A percentile compares a stretch with the other conserved stretches of the same genome.
Conservation (phyloP, 805 yeast genomes). For the Lipomyces mesembrius region DNA sequence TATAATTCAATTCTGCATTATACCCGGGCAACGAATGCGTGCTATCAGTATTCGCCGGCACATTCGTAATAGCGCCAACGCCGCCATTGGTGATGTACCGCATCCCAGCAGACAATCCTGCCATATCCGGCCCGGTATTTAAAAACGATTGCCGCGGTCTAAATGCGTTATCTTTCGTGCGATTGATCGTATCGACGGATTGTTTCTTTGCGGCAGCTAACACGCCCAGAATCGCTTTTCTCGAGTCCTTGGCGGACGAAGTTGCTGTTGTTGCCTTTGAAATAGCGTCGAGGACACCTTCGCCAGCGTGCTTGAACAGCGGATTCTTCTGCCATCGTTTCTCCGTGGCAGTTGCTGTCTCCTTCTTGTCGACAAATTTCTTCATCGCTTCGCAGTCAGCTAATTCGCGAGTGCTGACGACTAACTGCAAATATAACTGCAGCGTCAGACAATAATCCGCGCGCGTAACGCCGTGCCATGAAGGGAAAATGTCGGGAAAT, state of each 20-base stretch:
- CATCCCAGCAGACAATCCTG: constrained; percentile 31
- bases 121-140: constrained; percentile 18
- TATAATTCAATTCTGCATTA: constrained; percentile 20
- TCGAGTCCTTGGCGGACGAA: constrained; percentile 24
- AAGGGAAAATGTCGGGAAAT: constrained; percentile 38
- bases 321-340: constrained; percentile 32
- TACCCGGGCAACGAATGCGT: constrained; percentile 21
- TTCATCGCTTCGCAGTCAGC: constrained; percentile 39
- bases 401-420: constrained; percentile 37
- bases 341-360: constrained; percentile 28
- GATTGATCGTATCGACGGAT: constrained; percentile 27
- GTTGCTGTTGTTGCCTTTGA: constrained; percentile 30
- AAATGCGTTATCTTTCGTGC: constrained; percentile 22
- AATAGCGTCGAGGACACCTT: constrained; percentile 35
- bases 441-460: constrained; percentile 33
- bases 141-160: constrained; percentile 21
- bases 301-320: constrained; percentile 33
- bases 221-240: constrained; percentile 32
- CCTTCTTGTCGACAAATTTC: constrained; percentile 39
- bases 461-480: constrained; percentile 32
- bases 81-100: constrained; percentile 26
- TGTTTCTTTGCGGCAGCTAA: constrained; percentile 34
- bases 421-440: constrained; percentile 35
- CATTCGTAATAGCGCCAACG: not conserved
- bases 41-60: not conserved